Percentiles rank a stretch among this genome's conserved stretches.
These are phyloP conservation scores for Quercus cerris DNA, from an alignment of 306 rosid genomes.

Conservation along the genomic window DNA sequence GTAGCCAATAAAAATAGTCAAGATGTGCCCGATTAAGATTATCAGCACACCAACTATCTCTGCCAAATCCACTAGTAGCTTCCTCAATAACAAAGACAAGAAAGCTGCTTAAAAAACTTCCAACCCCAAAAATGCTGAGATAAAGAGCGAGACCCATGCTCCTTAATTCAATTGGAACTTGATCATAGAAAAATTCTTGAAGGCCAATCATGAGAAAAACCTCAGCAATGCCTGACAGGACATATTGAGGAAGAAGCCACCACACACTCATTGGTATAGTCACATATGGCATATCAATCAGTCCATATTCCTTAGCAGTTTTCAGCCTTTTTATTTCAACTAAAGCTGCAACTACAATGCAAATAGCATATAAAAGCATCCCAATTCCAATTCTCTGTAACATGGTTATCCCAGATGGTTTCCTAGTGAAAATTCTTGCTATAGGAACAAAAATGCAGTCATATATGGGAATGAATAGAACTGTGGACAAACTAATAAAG, in stretches of 20 bases:
- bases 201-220: slow-evolving; percentile 12
- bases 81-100: slow-evolving; percentile 8
- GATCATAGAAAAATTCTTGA: slow-evolving; percentile 22
- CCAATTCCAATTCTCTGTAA: slow-evolving; percentile 30
- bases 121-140: slow-evolving; percentile 20
- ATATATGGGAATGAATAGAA: too few relatives aligned
- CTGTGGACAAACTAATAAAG: too few relatives aligned
- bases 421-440: slow-evolving; percentile 3
- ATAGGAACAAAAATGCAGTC: too few relatives aligned
- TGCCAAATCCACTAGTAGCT: slow-evolving; percentile 14
- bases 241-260: too few relatives aligned
- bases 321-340: too few relatives aligned
- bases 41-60: not conserved
- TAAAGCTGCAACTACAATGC: not conserved
- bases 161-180: slow-evolving; percentile 20
- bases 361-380: not conserved
- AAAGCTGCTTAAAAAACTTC: slow-evolving; percentile 17
- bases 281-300: too few relatives aligned
- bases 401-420: slow-evolving; percentile 26
- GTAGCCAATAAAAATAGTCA: too few relatives aligned
- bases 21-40: too few relatives aligned
- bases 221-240: not conserved
- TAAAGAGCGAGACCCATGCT: slow-evolving; percentile 19
- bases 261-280: too few relatives aligned
- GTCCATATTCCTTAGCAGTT: too few relatives aligned